Conservation (phyloP, 2,329 filamentous ascomycete genomes). For the Lomentospora prolificans region DNA sequence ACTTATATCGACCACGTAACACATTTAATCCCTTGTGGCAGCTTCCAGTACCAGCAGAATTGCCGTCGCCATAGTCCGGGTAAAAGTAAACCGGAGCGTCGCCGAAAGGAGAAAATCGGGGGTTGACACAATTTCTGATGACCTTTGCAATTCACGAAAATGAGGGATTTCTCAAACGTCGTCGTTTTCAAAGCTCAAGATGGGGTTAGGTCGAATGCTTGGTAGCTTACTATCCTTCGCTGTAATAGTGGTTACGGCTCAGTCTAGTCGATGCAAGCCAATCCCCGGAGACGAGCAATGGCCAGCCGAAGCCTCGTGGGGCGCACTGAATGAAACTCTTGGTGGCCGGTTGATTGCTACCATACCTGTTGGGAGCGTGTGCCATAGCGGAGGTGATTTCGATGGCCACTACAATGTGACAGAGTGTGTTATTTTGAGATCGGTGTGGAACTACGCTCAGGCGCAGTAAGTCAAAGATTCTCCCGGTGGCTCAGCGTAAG, state of each 20-base stretch:
- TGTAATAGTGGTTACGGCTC: neutral
- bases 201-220: too few species aligned
- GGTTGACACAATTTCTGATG: too few species aligned
- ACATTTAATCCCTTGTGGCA: too few species aligned
- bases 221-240: neutral
- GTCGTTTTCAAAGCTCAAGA: too few species aligned
- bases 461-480: neutral
- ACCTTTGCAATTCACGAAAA: too few species aligned
- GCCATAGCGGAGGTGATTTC: conserved; percentile 35
- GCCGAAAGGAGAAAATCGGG: too few species aligned
- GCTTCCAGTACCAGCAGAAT: too few species aligned
- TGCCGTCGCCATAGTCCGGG: too few species aligned
- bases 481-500: neutral
- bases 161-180: too few species aligned
- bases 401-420: conserved; percentile 22
- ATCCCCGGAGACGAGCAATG: conserved; percentile 44
- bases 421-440: conserved; percentile 27
- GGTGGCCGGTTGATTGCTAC: conserved; percentile 40
- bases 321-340: conserved; percentile 39
- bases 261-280: conserved; percentile 27
- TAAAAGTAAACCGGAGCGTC: too few species aligned
- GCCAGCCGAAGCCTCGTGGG: conserved; percentile 38
- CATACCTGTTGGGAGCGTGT: conserved; percentile 39
- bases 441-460: conserved; percentile 21
- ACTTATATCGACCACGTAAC: too few species aligned